These are phyloP conservation scores for Alternaria triticina DNA, from an alignment of 2,329 filamentous ascomycete species.

Conservation along the genomic window DNA sequence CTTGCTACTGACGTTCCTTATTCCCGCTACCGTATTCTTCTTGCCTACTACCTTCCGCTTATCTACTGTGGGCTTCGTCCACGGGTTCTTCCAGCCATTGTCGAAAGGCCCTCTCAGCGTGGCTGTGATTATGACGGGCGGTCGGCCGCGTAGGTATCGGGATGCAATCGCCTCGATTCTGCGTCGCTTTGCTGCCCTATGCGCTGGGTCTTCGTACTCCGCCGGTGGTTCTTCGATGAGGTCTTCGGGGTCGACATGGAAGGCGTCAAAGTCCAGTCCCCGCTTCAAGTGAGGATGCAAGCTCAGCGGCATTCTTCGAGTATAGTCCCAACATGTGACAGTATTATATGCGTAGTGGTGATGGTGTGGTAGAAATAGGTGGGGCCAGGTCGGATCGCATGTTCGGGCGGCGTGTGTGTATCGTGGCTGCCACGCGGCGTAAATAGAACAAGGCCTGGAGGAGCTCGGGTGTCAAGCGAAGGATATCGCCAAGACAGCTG, in stretches of 20 bases:
- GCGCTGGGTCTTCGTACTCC: conserved; percentile 64
- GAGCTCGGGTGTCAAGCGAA: background rate
- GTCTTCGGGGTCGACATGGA: conserved; percentile 32
- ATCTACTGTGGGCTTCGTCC: conserved; percentile 20
- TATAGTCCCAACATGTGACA: background rate
- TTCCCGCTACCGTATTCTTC: background rate
- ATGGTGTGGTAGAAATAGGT: conserved; percentile 6
- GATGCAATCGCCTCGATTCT: conserved; percentile 67
- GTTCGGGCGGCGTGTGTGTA: conserved; percentile 2
- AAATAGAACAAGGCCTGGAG: background rate
- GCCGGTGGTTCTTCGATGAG: conserved; percentile 56
- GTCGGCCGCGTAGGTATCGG: conserved; percentile 63
- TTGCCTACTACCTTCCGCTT: background rate
- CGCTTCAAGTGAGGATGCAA: conserved; percentile 34
- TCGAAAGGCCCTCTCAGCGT: conserved; percentile 67
- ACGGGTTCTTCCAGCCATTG: conserved; percentile 46
- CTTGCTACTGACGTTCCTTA: background rate
- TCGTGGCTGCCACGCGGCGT: conserved; percentile 6
- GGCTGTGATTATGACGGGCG: conserved; percentile 66
- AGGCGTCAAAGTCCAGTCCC: conserved; percentile 31
- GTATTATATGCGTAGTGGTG: background rate
- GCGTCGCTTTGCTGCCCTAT: conserved; percentile 58
- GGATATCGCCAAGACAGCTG: background rate
- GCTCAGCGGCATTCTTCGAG: conserved; percentile 20
- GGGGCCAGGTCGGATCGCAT: conserved; percentile 14